Evolutionary conservation across 352 stramenopile genomes (phyloP).

Genomic region (Phytophthora nicotianae): DNA sequence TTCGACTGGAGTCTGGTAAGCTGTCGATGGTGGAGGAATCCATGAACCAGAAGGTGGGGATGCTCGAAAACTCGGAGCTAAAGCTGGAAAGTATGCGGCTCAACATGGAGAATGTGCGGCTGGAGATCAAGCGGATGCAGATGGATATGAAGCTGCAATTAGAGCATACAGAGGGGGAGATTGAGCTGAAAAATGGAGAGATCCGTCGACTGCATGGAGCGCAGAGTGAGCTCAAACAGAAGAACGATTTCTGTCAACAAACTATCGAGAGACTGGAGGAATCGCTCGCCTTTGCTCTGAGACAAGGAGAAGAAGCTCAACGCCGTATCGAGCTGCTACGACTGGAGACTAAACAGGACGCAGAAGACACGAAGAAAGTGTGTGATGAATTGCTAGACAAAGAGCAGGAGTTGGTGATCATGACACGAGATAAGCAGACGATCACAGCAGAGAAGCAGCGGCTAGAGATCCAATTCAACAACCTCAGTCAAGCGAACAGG

Average conservation of each 20-base stretch:
- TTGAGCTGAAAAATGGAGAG: conserved; percentile 77
- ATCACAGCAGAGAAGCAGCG: conserved; percentile 44
- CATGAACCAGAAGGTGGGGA: conserved; percentile 60
- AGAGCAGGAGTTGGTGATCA: conserved; percentile 41
- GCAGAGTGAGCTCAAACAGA: conserved; percentile 62
- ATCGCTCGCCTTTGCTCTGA: conserved; percentile 33
- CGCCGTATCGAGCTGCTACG: conserved; percentile 59
- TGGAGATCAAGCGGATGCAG: conserved; percentile 75
- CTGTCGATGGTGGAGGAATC: conserved; percentile 66
- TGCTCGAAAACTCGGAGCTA: conserved; percentile 66
- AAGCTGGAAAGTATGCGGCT: conserved; percentile 71
- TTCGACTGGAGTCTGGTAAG: conserved; percentile 59
- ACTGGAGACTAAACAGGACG: conserved; percentile 47
- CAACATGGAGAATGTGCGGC: conserved; percentile 56
- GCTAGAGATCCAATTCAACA: conserved; percentile 59
- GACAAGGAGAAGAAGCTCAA: conserved; percentile 54
- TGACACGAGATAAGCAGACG: conserved; percentile 41
- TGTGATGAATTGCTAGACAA: conserved; percentile 43
- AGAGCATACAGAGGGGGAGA: conserved; percentile 65
- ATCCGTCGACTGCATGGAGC: conserved; percentile 56
- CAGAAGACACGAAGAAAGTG: conserved; percentile 40
- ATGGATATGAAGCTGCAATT: conserved; percentile 80
- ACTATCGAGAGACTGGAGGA: conserved; percentile 57
- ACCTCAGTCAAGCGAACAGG: conserved; percentile 35
- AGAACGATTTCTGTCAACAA: conserved; percentile 58